These are phyloP conservation scores for Neofusicoccum kwambonambiense DNA, from an alignment of 2,329 filamentous ascomycete species.

Conservation along the genomic window DNA sequence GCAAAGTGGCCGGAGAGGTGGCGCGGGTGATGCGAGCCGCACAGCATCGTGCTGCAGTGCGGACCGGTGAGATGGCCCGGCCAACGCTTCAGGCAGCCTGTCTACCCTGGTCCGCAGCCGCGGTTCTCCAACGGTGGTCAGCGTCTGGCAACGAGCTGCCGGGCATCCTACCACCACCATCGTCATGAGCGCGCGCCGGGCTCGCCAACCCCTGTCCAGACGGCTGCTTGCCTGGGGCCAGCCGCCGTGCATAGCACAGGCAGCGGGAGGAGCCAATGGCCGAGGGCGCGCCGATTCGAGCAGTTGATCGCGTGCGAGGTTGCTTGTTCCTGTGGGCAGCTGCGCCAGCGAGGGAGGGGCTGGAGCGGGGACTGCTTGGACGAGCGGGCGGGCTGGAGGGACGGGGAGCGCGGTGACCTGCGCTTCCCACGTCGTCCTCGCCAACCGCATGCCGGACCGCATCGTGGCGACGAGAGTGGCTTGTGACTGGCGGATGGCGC, in stretches of 20 bases:
- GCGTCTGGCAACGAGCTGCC: background rate
- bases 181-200: background rate
- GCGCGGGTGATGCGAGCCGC: background rate
- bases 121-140: background rate
- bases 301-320: slow-evolving; percentile 10
- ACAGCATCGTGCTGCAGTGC: background rate
- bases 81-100: background rate
- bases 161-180: background rate
- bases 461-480: background rate
- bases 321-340: slow-evolving; percentile 15
- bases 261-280: background rate
- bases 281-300: background rate
- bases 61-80: background rate
- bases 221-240: background rate
- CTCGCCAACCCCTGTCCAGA: background rate
- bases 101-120: background rate
- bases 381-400: background rate
- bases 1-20: background rate
- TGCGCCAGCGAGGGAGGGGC: background rate
- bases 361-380: background rate
- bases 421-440: background rate
- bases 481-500: background rate
- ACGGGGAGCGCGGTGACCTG: background rate
- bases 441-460: background rate
- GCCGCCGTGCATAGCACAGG: background rate